Evolutionary conservation across 805 yeast species (phyloP), one percentile per base, ranked within the genome.

Genomic region (Saturnispora dispora): DNA sequence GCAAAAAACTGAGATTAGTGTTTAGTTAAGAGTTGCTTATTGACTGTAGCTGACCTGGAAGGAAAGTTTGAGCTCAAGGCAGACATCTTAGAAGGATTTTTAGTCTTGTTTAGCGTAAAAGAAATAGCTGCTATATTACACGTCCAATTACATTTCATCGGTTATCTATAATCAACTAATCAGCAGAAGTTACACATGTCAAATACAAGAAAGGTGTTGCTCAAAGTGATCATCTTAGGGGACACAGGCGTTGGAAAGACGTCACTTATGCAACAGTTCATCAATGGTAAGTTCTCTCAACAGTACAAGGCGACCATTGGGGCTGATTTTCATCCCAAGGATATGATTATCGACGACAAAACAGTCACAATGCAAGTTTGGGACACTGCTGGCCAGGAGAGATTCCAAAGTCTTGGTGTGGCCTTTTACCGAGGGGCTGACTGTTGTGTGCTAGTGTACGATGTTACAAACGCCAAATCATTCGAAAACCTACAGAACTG

Each of bases 321-420:
- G 9, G 98, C 98, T 2, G 98, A 93, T 67, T 91, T 91, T 65
- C 76, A 89, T 56, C 91, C 97, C 37, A 91, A 90, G 67, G 98
- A 91, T 62, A 79, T 91, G 53, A 72, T 76, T 27, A 79, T 93
- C 53, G 98, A 93, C 66, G 93, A 85, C 67, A 85, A 84, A 60
- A 78, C 78, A 57, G 89, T 84, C 8, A 82, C 88, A 22, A 75
- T 85, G 76, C 91, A 86, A 70, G 85, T 93, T 51, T 91, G 99
- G 99, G 99, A 91, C 65, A 91, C 99, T 42, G 98, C 98, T 7
- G 99, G 99, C 36, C 99, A 91, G 72, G 99, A 91, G 69, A 78
- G 99, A 62, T 91, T 91, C 76, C 98, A 93, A 70, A 84, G 95
- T 53, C 74, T 91, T 55, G 98, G 98, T 15, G 97, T 91, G 43